phyloP scores from a whole-genome alignment of 768 basidiomycete species.

The Leccinellum luteum region DNA sequence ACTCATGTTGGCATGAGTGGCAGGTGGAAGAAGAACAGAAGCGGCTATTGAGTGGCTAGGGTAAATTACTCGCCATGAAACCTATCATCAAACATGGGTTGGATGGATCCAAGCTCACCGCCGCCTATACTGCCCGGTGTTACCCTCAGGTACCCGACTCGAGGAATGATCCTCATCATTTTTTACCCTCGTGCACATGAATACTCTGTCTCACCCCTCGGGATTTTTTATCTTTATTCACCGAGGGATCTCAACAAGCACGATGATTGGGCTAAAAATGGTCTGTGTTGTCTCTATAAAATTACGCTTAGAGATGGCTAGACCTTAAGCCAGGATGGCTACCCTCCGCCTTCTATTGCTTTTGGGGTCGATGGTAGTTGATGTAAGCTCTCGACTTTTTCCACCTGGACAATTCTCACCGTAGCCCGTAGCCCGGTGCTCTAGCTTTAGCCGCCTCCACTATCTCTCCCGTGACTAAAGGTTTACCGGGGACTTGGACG shows the following conservation, averaged over 20 bases:
- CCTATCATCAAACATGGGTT: neutral
- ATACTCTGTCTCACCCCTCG: neutral
- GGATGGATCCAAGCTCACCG: neutral
- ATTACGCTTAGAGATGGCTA: neutral
- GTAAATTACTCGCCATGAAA: neutral
- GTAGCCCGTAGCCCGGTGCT: neutral
- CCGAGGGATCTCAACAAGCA: neutral
- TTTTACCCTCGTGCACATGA: neutral
- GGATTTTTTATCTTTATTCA: neutral
- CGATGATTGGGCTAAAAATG: neutral
- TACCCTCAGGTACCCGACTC: neutral
- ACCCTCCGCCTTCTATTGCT: neutral
- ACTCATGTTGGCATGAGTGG: neutral
- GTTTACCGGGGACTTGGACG: constrained; percentile 54
- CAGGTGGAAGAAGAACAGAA: neutral
- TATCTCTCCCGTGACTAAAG: constrained; percentile 41
- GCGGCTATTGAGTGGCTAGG: neutral
- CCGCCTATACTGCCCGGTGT: neutral
- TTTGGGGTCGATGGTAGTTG: neutral
- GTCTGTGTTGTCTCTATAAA: neutral
- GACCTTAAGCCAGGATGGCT: neutral
- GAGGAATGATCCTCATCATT: neutral
- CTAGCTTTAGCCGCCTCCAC: neutral
- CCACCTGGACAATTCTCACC: neutral
- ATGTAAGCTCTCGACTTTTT: neutral